Conservation (phyloP, 257 asterid genomes). For the Coffea eugenioides region DNA sequence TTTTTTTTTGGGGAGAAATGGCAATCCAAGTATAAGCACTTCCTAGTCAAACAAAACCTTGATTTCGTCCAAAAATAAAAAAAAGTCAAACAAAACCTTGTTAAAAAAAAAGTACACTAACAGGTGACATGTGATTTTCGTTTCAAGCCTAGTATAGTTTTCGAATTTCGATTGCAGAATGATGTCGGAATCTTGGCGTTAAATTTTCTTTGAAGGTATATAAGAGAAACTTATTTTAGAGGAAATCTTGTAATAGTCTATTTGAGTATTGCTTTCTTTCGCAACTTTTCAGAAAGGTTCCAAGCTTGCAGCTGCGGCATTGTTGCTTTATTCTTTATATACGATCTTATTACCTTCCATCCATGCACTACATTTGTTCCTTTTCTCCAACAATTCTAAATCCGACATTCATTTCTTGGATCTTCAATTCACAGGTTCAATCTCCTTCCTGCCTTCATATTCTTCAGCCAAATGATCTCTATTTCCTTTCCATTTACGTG, state of each 20-base stretch:
- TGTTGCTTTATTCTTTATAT: slow-evolving; percentile 28
- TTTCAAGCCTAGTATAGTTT: background rate
- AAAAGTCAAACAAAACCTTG: background rate
- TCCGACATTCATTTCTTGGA: slow-evolving; percentile 1
- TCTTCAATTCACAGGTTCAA: slow-evolving; percentile 22
- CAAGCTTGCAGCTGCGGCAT: slow-evolving; percentile 40
- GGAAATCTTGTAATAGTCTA: background rate
- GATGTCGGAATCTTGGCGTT: background rate
- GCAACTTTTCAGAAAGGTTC: slow-evolving; percentile 28
- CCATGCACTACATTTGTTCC: background rate
- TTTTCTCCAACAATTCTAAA: background rate
- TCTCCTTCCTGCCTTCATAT: slow-evolving; percentile 8
- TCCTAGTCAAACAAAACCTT: no score
- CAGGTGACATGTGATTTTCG: background rate
- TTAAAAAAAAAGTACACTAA: no score
- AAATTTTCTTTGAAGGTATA: background rate
- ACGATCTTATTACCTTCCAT: background rate
- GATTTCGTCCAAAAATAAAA: no score
- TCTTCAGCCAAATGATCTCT: slow-evolving; percentile 19
- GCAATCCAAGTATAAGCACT: no score
- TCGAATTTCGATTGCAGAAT: background rate
- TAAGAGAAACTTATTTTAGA: background rate
- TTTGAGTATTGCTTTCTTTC: background rate
- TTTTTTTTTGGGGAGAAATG: no score
- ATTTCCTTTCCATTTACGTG: slow-evolving; percentile 5